Evolutionary conservation across 2,329 filamentous ascomycete genomes (phyloP), one percentile per base, ranked within the genome.

Genomic region (Thielaviopsis cerberus): DNA sequence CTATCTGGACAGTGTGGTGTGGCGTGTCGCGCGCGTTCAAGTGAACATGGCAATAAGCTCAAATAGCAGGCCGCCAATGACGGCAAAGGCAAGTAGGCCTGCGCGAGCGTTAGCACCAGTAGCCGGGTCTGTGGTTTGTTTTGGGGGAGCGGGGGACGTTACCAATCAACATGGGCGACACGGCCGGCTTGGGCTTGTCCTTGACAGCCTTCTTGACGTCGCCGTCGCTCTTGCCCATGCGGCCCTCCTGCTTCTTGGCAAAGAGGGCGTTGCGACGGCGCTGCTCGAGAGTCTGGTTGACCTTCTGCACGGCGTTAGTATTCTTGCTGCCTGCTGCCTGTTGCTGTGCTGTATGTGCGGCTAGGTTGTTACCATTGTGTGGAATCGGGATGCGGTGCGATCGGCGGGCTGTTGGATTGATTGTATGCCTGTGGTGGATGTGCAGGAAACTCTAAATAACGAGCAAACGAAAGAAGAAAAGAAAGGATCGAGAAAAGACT

Each of bases 201-300:
- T 82, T 79, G 64, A 64, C 65, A 62, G 72, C 72, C 72, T 81
- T 80, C 76, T 83, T 83, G 64, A 83, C 69, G 62, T 81, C 77
- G 24, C 73, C 73, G 59, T 81, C 76, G n/a, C 81, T 77, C 73
- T 87, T 88, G 71, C 87, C 87, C 70, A 85, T 85, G 68, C 83
- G 85, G 61, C 76, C 73, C 68, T 85, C 81, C 69, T 91, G 82
- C 57, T 79, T 76, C 69, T 84, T 83, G 64, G 78, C 82, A 72
- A 88, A 94, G 71, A 85, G 85, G 67, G 80, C 80, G 74, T 92
- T 92, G 62, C 84, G 82, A 67, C 81, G 81, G 69, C 87, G 83
- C 75, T 92, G 88, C 71, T 88, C 80, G 64, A 84, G 86, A 64
- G 87, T 92, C 83, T 91, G 86, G 60, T 55, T 41, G 24, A 25